Percentiles rank a stretch among this genome's conserved stretches.
Evolutionary conservation across 2,329 filamentous ascomycete species (phyloP).

Genomic region (Beauveria scarabaeidicola): DNA sequence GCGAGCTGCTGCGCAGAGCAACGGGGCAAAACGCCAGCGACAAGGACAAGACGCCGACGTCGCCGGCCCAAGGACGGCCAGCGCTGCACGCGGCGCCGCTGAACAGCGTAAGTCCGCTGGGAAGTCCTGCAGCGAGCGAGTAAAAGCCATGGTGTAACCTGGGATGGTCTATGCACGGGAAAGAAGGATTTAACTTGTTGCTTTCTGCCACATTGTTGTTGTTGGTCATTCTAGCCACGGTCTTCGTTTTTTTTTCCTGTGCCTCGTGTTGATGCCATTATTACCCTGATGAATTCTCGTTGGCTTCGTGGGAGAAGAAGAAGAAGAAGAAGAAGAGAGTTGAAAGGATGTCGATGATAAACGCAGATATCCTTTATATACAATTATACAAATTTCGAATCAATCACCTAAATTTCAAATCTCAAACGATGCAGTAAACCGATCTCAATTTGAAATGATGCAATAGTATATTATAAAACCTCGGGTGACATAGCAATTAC

Average conservation of each 20-base stretch:
- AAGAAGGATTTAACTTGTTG: background rate
- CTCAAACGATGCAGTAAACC: too few relatives aligned
- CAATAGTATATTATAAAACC: background rate
- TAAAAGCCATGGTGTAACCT: background rate
- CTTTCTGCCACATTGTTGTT: background rate
- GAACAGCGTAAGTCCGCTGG: slow-evolving; percentile 55
- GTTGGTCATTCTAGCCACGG: too few relatives aligned
- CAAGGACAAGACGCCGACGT: slow-evolving; percentile 17
- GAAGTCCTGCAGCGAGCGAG: slow-evolving; percentile 26
- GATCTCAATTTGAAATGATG: background rate
- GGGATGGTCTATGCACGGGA: background rate
- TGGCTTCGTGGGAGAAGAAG: too few relatives aligned
- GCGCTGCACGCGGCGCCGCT: slow-evolving; percentile 82
- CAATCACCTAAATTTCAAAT: too few relatives aligned
- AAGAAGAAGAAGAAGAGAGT: too few relatives aligned
- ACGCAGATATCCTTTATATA: background rate
- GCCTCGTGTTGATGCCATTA: too few relatives aligned
- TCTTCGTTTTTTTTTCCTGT: too few relatives aligned
- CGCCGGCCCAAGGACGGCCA: slow-evolving; percentile 50
- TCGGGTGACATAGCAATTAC: slow-evolving; percentile 7
- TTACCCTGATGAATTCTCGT: too few relatives aligned
- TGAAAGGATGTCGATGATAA: too few relatives aligned
- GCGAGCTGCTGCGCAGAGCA: slow-evolving; percentile 48
- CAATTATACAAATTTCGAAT: background rate
- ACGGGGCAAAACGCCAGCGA: slow-evolving; percentile 26